Percentiles rank a stretch among this genome's conserved stretches.
These are phyloP conservation scores for Magnolia sinica DNA, from an alignment of 164 flowering plant species.

Conservation along the genomic window DNA sequence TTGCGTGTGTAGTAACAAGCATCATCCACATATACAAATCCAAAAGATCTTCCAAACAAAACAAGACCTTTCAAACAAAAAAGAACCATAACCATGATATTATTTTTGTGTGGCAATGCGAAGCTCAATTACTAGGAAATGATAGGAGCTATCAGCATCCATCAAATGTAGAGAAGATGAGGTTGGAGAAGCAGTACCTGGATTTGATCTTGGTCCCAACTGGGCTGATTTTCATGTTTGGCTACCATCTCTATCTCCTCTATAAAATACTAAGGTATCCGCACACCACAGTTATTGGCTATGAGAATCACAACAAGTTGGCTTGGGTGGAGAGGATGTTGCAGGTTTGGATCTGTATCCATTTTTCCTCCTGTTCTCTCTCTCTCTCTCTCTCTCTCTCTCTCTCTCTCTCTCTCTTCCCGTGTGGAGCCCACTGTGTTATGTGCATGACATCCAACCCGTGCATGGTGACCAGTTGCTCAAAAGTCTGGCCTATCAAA, in stretches of 20 bases:
- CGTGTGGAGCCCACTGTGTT: too few relatives aligned
- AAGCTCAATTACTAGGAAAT: neutral
- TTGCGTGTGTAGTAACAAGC: neutral
- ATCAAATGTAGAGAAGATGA: slow-evolving; percentile 17
- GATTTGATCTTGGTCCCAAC: slow-evolving; percentile 58
- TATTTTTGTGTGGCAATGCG: neutral
- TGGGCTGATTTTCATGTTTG: slow-evolving; percentile 54
- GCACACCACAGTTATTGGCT: slow-evolving; percentile 57
- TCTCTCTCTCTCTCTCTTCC: too few relatives aligned
- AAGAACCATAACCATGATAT: neutral
- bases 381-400: too few relatives aligned
- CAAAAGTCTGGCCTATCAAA: too few relatives aligned
- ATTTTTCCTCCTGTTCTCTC: neutral
- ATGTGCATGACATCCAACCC: too few relatives aligned
- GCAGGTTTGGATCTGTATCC: slow-evolving; percentile 39
- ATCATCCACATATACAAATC: neutral
- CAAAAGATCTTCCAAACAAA: too few relatives aligned
- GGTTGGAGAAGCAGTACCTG: slow-evolving; percentile 43
- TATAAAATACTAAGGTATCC: slow-evolving; percentile 43
- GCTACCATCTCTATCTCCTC: slow-evolving; percentile 57
- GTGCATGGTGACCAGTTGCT: too few relatives aligned
- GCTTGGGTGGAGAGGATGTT: slow-evolving; percentile 65
- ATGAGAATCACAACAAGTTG: slow-evolving; percentile 59
- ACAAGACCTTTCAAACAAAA: too few relatives aligned
- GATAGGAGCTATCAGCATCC: neutral